phyloP scores from a whole-genome alignment of 2,329 filamentous ascomycete genomes.

The Alternaria ethzedia region DNA sequence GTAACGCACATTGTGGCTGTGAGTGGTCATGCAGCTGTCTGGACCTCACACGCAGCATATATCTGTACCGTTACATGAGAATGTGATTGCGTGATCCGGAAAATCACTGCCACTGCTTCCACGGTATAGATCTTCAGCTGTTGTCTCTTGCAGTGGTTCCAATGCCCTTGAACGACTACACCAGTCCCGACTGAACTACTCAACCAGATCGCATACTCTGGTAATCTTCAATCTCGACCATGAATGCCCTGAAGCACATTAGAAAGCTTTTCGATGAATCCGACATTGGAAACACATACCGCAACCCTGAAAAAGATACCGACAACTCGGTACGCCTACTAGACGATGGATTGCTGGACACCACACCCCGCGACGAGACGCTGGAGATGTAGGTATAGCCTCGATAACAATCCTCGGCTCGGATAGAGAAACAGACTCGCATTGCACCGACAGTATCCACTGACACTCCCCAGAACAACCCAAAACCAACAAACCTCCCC shows the following conservation, averaged over 20 bases:
- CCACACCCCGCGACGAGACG: not conserved
- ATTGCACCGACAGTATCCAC: not conserved
- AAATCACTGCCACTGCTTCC: not conserved
- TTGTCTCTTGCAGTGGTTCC: not conserved
- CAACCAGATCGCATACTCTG: accelerated
- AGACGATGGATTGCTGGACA: not conserved
- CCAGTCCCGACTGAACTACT: not conserved
- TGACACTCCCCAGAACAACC: not conserved
- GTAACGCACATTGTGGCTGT: not conserved
- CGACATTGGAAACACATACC: not conserved
- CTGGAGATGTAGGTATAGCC: not conserved
- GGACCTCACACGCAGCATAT: not conserved
- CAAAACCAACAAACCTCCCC: not conserved
- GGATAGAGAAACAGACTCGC: not conserved
- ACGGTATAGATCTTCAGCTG: not conserved
- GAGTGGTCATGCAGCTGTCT: not conserved
- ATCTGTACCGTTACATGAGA: not conserved
- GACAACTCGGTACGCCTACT: not conserved
- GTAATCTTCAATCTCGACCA: not conserved
- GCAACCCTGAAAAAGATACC: not conserved
- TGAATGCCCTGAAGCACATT: not conserved
- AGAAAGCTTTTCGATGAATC: not conserved
- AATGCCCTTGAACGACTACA: not conserved
- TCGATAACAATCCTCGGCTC: not conserved
- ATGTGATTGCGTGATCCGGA: not conserved